Evolutionary conservation across 2,329 filamentous ascomycete genomes (phyloP).

Genomic region (Beauveria caledonica): DNA sequence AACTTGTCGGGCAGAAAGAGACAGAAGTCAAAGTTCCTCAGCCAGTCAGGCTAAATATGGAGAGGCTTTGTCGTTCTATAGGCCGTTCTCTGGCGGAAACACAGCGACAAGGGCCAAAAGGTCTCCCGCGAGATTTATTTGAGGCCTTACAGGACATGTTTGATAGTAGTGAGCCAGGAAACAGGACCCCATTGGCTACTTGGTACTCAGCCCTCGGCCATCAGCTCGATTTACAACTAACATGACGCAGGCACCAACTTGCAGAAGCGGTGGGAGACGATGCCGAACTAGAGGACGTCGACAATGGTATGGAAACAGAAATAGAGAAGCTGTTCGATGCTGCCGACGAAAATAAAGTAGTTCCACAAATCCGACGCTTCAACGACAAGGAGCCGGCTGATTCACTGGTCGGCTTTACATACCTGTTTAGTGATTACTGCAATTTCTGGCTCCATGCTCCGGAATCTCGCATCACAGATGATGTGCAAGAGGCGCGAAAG

Average conservation of each 20-base stretch:
- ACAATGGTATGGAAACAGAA: conserved; percentile 20
- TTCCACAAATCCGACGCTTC: conserved; percentile 23
- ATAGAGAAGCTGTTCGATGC: conserved; percentile 22
- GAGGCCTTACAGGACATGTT: conserved; percentile 20
- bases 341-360: conserved; percentile 20
- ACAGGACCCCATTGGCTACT: conserved; percentile 23
- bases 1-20: conserved; percentile 15
- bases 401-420: conserved; percentile 20
- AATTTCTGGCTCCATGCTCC: conserved; percentile 25
- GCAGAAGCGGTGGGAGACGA: conserved; percentile 5
- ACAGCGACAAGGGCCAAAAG: conserved; percentile 13
- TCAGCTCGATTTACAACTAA: background rate
- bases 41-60: conserved; percentile 17
- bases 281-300: conserved; percentile 7
- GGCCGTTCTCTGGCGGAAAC: background rate
- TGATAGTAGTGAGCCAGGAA: conserved; percentile 18
- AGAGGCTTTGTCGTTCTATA: conserved; percentile 17
- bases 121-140: conserved; percentile 21
- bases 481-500: conserved; percentile 18
- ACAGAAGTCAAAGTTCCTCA: conserved; percentile 1
- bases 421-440: conserved; percentile 21
- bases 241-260: background rate
- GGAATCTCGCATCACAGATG: conserved; percentile 17
- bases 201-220: conserved; percentile 21
- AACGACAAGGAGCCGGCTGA: conserved; percentile 17